Evolutionary conservation across 2,329 filamentous ascomycete species (phyloP), one percentile per base, ranked within the genome.

Genomic region (Eutypella sp.): DNA sequence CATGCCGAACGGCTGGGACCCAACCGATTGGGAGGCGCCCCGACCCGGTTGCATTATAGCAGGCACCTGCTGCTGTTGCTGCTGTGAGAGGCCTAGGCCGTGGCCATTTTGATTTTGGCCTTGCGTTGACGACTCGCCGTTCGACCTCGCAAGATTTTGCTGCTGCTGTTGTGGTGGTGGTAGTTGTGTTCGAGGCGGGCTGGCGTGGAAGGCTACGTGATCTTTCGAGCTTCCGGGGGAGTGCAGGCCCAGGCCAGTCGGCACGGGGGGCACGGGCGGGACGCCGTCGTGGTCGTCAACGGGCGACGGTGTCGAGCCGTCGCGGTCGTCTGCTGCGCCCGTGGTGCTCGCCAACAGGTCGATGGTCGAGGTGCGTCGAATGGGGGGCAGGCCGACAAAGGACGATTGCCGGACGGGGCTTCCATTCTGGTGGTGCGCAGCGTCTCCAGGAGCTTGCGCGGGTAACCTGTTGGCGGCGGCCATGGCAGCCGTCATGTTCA

Each of bases 351-450:
- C 60, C 45, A 75, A 53, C 25, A 72, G 55, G 36, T 74, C 74
- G 59, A 84, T 78, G 3, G 76, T 78, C 15, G 80, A 82, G 13
- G 71, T 73, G 25, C 78, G 71, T 39, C 78, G 72, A 47, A 84
- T 81, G 2, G 77, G 78, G 3, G 81, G 80, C 31, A 84, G 61
- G 1, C 76, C 76, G 19, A 74, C 65, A 50, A 83, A 83, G 1
- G 76, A 79, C 2, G 73, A 67, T 10, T 70, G 64, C 25, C 73
- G 68, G 33, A 69, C 63, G 29, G 69, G 65, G n/a, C 44, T 45
- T 19, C 36, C 50, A 43, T 41, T 37, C 53, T 56, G 51, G n/a
- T 52, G 45, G 24, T 57, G 54, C 18, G 44, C 40, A 37, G 47
- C 44, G 40, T 48, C 42, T 47, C 49, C 46, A 40, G 48, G 48